phyloP scores from a whole-genome alignment of 2,329 filamentous ascomycete genomes.

The Coniochaeta hoffmannii region DNA sequence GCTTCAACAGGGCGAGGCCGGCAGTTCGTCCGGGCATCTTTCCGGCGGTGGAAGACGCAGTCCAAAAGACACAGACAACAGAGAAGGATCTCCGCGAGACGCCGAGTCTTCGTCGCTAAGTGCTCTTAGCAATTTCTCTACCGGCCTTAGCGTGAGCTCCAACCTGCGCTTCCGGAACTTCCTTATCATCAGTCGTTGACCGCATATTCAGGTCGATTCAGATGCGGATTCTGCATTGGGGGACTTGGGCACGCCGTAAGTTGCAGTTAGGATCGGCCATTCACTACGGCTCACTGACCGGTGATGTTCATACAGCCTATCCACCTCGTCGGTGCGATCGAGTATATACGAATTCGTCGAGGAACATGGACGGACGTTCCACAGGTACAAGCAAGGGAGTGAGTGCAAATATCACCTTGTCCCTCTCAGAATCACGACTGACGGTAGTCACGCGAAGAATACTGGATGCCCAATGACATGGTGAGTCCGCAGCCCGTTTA shows the following conservation, averaged over 20 bases:
- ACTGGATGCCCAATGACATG: constrained; percentile 5
- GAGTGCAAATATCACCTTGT: background rate
- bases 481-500: background rate
- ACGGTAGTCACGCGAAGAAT: constrained; percentile 2
- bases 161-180: background rate
- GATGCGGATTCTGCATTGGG: background rate
- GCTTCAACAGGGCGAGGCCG: background rate
- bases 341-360: constrained; percentile 6
- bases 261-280: background rate
- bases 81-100: background rate
- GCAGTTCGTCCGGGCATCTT: background rate
- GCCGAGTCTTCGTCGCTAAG: background rate
- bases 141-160: background rate
- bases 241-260: background rate
- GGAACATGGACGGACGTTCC: constrained; percentile 4
- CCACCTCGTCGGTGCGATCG: background rate
- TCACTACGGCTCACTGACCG: background rate
- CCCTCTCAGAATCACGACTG: background rate
- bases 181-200: background rate
- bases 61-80: background rate
- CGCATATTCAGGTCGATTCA: background rate
- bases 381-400: constrained; percentile 6
- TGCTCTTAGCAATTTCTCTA: background rate
- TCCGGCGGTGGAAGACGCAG: background rate
- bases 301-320: background rate